Base-by-base conservation (phyloP, 805 yeast species). In the Wickerhamomyces kurtzmanii region DNA sequence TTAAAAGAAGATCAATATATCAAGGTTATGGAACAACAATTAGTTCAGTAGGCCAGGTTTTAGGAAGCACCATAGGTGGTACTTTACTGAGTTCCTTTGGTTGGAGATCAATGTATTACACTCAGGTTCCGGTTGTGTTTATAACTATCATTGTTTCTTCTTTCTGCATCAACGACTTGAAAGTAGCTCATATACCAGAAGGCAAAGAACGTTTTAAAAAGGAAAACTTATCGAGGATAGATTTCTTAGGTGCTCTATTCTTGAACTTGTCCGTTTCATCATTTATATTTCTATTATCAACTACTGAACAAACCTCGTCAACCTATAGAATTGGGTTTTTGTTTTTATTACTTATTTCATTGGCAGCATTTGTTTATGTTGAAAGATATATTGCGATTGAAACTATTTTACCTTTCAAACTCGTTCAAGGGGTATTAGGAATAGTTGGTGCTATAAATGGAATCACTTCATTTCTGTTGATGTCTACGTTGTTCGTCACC, bases 1-100 rank as follows among this genome's bases (percentile, higher is more conserved):
- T 71, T 19, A 55, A 67, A 30, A 61, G 67, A 34, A 54, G 80
- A 34, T 74, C 74, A 4, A 49, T 69, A 26, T 71, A 55, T 36
- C 69, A 69, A 43, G 78, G 78, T 1, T 61, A 59, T 34, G 67
- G 68, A 1, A 57, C 54, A 26, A 37, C 60, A 24, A 42, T 60
- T 30, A 48, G 47, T 12, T 58, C 61, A 10, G 38, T 49, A 5
- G 61, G 65, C 8, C 67, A 59, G 28, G 53, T 61, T 35, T 30
- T 58, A 5, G 69, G 69, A 3, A 67, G 68, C 3, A 59, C 65
- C 13, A 40, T 62, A 28, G 69, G 68, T 22, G 65, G 66, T 1
- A 22, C 54, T 4, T 59, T 57, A 24, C 37, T 62, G 9, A 48
- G 51, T 1, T 40, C 47, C 6, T 47, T 54, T 31, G 68, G 68